These are phyloP conservation scores for Dalbergia oliveri DNA, from an alignment of 306 rosid species.

Conservation along the genomic window DNA sequence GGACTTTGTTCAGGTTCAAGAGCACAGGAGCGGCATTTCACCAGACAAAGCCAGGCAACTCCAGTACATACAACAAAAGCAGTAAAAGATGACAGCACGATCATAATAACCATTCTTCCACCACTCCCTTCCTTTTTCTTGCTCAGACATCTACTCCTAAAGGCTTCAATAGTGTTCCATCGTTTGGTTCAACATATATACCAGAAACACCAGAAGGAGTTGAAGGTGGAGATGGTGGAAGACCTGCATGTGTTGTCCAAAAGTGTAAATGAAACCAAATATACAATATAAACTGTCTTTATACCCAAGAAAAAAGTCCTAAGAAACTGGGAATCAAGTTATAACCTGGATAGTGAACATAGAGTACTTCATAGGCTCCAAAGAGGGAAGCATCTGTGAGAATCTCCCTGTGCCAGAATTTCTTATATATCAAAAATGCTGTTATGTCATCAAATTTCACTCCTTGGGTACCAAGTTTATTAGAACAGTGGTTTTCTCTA, in stretches of 20 bases:
- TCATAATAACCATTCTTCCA: conserved; percentile 55
- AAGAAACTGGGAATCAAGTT: conserved; percentile 14
- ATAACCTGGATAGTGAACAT: conserved; percentile 85
- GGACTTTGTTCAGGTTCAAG: conserved; percentile 51
- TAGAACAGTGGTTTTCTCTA: conserved; percentile 74
- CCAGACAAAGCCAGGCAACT: conserved; percentile 66
- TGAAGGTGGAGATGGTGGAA: conserved; percentile 90
- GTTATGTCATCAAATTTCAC: conserved; percentile 61
- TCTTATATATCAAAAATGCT: conserved; percentile 66
- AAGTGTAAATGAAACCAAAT: conserved; percentile 38
- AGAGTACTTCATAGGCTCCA: conserved; percentile 74
- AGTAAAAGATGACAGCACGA: conserved; percentile 68
- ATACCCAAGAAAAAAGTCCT: not conserved
- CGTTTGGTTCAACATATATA: conserved; percentile 62
- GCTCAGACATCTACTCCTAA: conserved; percentile 73
- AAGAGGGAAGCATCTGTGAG: conserved; percentile 63
- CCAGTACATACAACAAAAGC: conserved; percentile 64
- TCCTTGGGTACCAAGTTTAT: conserved; percentile 80
- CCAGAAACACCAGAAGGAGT: conserved; percentile 48
- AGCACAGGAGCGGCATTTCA: conserved; percentile 49
- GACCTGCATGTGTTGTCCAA: conserved; percentile 58
- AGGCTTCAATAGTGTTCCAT: conserved; percentile 71
- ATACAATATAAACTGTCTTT: not conserved
- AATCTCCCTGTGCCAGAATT: conserved; percentile 77
- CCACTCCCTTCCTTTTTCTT: conserved; percentile 58